Evolutionary conservation across 2,329 filamentous ascomycete species (phyloP).

Genomic region (Aspergillus novoparasiticus): DNA sequence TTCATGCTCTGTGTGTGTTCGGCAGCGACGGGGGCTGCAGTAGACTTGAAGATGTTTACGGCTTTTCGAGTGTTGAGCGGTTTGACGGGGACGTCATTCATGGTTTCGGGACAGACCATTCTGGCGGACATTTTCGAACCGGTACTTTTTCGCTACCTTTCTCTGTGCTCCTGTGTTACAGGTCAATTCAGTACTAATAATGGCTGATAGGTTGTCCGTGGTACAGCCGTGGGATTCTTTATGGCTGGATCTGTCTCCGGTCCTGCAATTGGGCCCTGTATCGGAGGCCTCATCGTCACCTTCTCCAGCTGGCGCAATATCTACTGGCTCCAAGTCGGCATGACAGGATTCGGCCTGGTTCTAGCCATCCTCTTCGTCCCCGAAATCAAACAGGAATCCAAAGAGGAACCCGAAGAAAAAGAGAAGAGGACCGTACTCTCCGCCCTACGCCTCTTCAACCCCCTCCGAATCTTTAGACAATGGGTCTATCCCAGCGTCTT

Average conservation of each 20-base stretch:
- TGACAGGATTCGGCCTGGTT: slow-evolving; percentile 62
- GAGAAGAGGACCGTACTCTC: slow-evolving; percentile 44
- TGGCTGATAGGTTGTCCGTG: slow-evolving; percentile 36
- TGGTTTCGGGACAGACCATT: slow-evolving; percentile 44
- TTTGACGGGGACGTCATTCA: slow-evolving; percentile 42
- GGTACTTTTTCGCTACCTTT: slow-evolving; percentile 20
- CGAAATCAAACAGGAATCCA: slow-evolving; percentile 63
- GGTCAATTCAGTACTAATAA: neutral
- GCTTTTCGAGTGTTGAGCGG: slow-evolving; percentile 39
- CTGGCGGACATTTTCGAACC: slow-evolving; percentile 44
- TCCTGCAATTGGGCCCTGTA: slow-evolving; percentile 54
- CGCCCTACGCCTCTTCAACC: slow-evolving; percentile 58
- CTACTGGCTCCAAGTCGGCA: slow-evolving; percentile 74
- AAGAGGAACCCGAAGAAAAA: slow-evolving; percentile 54
- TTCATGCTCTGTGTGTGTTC: slow-evolving; percentile 35
- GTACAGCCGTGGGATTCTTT: slow-evolving; percentile 49
- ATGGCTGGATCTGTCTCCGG: slow-evolving; percentile 47
- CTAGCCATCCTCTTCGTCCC: slow-evolving; percentile 68
- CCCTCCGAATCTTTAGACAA: slow-evolving; percentile 61
- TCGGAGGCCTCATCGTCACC: slow-evolving; percentile 78
- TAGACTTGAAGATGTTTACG: slow-evolving; percentile 38
- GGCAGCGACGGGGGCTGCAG: slow-evolving; percentile 34
- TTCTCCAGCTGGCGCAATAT: slow-evolving; percentile 74
- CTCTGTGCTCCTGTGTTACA: neutral
- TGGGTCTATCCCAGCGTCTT: slow-evolving; percentile 71